These are phyloP conservation scores for Rubroboletus satanas DNA, from an alignment of 768 basidiomycete species.

Conservation along the genomic window DNA sequence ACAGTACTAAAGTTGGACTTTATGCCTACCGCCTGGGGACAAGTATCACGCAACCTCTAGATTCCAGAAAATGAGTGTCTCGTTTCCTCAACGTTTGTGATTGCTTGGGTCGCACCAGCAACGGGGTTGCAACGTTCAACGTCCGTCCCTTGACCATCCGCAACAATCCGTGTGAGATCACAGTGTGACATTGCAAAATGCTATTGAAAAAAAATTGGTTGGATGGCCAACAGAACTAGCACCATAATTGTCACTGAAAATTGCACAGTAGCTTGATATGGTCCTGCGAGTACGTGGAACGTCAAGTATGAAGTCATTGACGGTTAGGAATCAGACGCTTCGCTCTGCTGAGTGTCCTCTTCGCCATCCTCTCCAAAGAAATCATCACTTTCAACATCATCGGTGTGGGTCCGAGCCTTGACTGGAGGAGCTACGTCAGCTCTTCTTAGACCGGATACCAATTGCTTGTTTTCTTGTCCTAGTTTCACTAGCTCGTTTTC, in stretches of 20 bases:
- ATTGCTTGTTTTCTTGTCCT: constrained; percentile 5
- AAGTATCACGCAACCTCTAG: too few relatives aligned
- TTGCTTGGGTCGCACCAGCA: too few relatives aligned
- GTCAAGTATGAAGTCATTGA: not conserved
- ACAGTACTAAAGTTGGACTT: too few relatives aligned
- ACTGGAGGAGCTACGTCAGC: not conserved
- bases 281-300: constrained; percentile 73
- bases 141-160: too few relatives aligned
- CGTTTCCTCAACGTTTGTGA: too few relatives aligned
- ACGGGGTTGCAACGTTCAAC: too few relatives aligned
- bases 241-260: not conserved
- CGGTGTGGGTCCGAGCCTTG: constrained; percentile 5
- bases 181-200: too few relatives aligned
- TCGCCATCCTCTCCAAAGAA: constrained; percentile 30
- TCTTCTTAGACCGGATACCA: not conserved
- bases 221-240: not conserved
- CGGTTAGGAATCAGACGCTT: constrained; percentile 12
- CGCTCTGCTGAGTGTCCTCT: constrained; percentile 14
- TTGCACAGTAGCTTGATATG: constrained; percentile 29
- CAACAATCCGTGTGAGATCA: too few relatives aligned
- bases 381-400: constrained; percentile 20
- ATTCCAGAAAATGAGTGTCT: too few relatives aligned
- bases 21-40: too few relatives aligned
- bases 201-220: not conserved
- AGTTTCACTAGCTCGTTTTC: constrained; percentile 39